phyloP scores from a whole-genome alignment of 176 grass and related monocot genomes.

The Raddia guianensis region DNA sequence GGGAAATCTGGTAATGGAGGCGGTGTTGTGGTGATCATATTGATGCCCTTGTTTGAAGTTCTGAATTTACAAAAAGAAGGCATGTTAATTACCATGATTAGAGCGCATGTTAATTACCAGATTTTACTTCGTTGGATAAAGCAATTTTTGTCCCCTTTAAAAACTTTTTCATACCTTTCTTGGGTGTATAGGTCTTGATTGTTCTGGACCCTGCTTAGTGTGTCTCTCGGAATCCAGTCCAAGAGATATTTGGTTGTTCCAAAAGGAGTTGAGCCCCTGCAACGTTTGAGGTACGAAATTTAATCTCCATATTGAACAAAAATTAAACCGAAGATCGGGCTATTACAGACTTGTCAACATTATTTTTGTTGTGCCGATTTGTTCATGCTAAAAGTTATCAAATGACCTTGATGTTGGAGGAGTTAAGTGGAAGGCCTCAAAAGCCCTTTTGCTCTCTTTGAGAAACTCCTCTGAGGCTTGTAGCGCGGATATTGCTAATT shows the following conservation, averaged over 20 bases:
- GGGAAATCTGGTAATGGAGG: slow-evolving; percentile 78
- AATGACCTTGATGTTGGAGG: slow-evolving; percentile 73
- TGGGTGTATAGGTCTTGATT: slow-evolving; percentile 67
- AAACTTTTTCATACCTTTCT: slow-evolving; percentile 58
- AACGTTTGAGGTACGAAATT: slow-evolving; percentile 19
- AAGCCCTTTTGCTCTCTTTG: slow-evolving; percentile 75
- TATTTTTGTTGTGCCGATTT: slow-evolving; percentile 9
- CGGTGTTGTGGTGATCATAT: slow-evolving; percentile 48
- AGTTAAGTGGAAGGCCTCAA: slow-evolving; percentile 58
- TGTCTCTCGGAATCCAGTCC: slow-evolving; percentile 74
- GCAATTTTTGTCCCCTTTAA: background rate
- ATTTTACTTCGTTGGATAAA: background rate
- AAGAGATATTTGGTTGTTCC: slow-evolving; percentile 83
- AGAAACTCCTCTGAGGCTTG: slow-evolving; percentile 83
- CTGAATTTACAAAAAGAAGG: slow-evolving; percentile 43
- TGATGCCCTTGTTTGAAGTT: background rate
- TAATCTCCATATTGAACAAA: background rate
- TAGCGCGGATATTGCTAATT: slow-evolving; percentile 63
- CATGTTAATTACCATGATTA: background rate
- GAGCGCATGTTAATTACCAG: background rate
- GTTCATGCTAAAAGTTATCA: background rate
- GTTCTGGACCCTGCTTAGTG: slow-evolving; percentile 60
- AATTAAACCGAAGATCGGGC: too few relatives aligned
- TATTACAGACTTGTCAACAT: background rate
- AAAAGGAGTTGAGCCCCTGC: slow-evolving; percentile 69